These are phyloP conservation scores for Penicillium sp. DNA, from an alignment of 2,329 filamentous ascomycete species.

Conservation along the genomic window DNA sequence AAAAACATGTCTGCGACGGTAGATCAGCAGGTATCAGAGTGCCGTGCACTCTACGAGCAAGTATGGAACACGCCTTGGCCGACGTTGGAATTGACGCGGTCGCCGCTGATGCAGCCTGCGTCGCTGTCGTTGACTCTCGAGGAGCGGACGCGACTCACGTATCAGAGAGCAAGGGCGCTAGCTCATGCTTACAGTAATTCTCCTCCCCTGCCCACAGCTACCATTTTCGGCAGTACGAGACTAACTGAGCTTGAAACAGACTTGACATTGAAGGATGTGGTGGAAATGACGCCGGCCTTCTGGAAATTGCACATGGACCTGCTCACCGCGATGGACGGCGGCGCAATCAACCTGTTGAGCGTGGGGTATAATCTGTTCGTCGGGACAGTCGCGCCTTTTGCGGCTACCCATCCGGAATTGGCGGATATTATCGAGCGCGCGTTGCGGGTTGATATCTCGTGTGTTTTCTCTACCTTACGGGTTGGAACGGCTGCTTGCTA, in stretches of 20 bases:
- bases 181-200: not conserved
- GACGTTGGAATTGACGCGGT: not conserved
- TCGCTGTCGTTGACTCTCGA: not conserved
- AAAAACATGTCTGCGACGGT: not conserved
- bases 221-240: too few relatives aligned
- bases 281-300: not conserved
- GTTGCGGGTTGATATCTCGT: not conserved
- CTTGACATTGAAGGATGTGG: slow-evolving; percentile 30
- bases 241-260: not conserved
- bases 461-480: not conserved
- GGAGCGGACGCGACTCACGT: not conserved
- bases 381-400: slow-evolving; percentile 18
- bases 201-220: too few relatives aligned
- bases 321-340: slow-evolving; percentile 9
- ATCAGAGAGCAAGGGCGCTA: not conserved
- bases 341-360: slow-evolving; percentile 13
- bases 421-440: not conserved
- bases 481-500: too few relatives aligned
- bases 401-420: not conserved
- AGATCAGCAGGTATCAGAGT: not conserved
- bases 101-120: not conserved
- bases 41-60: not conserved
- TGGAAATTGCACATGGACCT: slow-evolving; percentile 19
- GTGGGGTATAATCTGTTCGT: slow-evolving; percentile 19
- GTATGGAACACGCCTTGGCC: not conserved